Conservation (phyloP, 306 rosid species). For the Cicer bijugum region DNA sequence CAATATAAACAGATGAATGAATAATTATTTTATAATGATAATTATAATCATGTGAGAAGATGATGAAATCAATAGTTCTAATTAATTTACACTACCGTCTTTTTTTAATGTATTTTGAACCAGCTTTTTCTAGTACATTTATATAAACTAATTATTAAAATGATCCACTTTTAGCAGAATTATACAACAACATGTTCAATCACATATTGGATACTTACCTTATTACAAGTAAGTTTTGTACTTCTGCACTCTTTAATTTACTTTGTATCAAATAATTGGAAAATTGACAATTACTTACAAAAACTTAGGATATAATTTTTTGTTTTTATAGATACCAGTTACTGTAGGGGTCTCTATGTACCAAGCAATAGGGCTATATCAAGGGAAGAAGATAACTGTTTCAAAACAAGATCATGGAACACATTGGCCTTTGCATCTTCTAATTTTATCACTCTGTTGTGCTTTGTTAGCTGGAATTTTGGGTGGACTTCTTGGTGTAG, state of each 20-base stretch:
- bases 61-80: too few species aligned
- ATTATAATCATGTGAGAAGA: too few species aligned
- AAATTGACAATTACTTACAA: constrained; percentile 2
- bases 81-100: too few species aligned
- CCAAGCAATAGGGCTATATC: constrained; percentile 66
- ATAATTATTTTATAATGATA: too few species aligned
- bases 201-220: constrained; percentile 63
- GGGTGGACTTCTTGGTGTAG: constrained; percentile 87
- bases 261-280: neutral
- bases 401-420: constrained; percentile 57
- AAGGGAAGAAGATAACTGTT: constrained; percentile 55
- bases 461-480: constrained; percentile 69
- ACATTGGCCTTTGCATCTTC: constrained; percentile 57
- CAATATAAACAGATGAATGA: too few species aligned
- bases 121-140: constrained; percentile 5
- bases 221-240: constrained; percentile 61
- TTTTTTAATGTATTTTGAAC: neutral
- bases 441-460: constrained; percentile 52
- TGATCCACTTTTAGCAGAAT: constrained; percentile 46
- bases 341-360: constrained; percentile 64
- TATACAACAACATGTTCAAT: constrained; percentile 61
- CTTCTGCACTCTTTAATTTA: neutral
- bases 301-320: neutral
- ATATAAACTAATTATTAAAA: constrained; percentile 17
- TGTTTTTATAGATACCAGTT: constrained; percentile 65